phyloP scores from a whole-genome alignment of 2,329 filamentous ascomycete species.

The Plectosphaerella plurivora region DNA sequence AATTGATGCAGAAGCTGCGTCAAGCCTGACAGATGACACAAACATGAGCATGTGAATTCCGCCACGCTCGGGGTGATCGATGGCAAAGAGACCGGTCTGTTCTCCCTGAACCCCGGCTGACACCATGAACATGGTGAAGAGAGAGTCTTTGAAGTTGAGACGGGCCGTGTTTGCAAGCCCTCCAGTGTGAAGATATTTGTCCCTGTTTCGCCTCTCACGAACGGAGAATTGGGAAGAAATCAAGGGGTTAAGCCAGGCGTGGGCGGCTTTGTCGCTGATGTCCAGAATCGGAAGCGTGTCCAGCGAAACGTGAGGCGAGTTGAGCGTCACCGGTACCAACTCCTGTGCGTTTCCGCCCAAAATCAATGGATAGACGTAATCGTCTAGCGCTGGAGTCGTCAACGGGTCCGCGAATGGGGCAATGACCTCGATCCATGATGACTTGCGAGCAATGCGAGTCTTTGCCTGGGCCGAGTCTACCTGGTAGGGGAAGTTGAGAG shows the following conservation, averaged over 20 bases:
- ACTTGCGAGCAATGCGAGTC: constrained; percentile 37
- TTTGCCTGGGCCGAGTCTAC: constrained; percentile 27
- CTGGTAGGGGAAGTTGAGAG: constrained; percentile 34
- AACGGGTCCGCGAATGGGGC: constrained; percentile 25
- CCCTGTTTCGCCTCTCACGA: constrained; percentile 32
- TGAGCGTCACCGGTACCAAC: constrained; percentile 28
- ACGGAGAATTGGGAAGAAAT: constrained; percentile 34
- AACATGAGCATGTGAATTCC: constrained; percentile 36
- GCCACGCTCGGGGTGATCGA: constrained; percentile 28
- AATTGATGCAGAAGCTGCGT: constrained; percentile 33
- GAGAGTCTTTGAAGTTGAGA: constrained; percentile 42
- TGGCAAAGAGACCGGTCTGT: constrained; percentile 38
- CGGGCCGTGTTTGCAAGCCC: constrained; percentile 24
- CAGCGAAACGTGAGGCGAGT: constrained; percentile 37
- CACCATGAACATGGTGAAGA: constrained; percentile 43
- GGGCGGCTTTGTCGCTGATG: constrained; percentile 24
- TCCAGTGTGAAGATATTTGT: constrained; percentile 13
- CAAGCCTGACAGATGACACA: constrained; percentile 38
- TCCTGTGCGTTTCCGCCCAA: constrained; percentile 16
- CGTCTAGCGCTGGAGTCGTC: constrained; percentile 14
- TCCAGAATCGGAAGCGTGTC: constrained; percentile 38
- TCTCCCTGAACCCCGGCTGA: constrained; percentile 39
- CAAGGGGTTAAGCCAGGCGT: constrained; percentile 33
- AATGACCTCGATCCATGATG: constrained; percentile 39
- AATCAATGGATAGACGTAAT: constrained; percentile 31